Evolutionary conservation across 2,329 filamentous ascomycete genomes (phyloP), one percentile per base, ranked within the genome.

Genomic region (Ilyonectria mors-panacis): DNA sequence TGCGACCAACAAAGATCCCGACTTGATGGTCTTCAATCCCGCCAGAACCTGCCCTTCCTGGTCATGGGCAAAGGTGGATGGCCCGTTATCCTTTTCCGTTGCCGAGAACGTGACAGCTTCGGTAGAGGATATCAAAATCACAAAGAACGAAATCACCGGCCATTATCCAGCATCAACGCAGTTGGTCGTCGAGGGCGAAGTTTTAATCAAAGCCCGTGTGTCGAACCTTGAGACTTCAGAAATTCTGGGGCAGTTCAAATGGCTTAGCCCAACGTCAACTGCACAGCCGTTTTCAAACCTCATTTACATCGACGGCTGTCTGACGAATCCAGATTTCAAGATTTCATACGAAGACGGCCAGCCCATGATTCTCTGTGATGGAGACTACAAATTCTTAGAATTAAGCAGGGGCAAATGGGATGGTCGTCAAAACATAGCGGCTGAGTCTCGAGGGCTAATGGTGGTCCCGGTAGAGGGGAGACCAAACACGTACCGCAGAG

Each of bases 51-150:
- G 59, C 33, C 59, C 59, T 4, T 62, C 59, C 2, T 62, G 59
- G 59, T 55, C 50, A 13, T 62, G 59, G 59, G 59, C 50, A 2
- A 62, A 55, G 59, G 59, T 62, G 13, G 59, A 62, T 37, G 59
- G 59, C 5, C 59, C 59, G 2, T n/a, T 62, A 9, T 35, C n/a
- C 12, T 62, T 62, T 44, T 62, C 59, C 1, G 21, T 62, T 23
- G 59, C 48, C 12, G 48, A 62, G 17, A 55, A 47, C 21, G 37
- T 62, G 6, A 55, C 59, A 26, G 48, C 59, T 9, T 23, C 21
- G 6, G 35, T 62, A 4, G 50, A 55, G 6, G 21, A n/a, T 8
- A 50, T 51, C 17, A 23, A 26, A 13, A 39, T 62, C 7, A 62
- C 59, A 21, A 62, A 26, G 19, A 21, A 62, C 19, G 50, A 62